These are phyloP conservation scores for Salix exigua DNA, from an alignment of 345 rosid species.

Conservation along the genomic window DNA sequence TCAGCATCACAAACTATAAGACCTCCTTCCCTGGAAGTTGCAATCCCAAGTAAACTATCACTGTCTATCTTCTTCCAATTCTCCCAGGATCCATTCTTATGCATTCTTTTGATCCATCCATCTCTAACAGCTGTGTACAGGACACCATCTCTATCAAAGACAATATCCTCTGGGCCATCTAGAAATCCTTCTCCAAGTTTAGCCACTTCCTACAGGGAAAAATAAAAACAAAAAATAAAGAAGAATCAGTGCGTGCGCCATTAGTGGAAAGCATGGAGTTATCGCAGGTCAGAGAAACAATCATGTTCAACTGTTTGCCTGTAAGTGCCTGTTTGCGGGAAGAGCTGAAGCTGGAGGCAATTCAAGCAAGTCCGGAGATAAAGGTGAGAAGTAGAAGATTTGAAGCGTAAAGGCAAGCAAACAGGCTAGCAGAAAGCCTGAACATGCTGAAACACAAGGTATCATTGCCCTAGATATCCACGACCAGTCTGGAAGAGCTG, in stretches of 20 bases:
- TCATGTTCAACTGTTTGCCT: slow-evolving; percentile 21
- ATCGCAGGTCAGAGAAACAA: not conserved
- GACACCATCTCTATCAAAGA: slow-evolving; percentile 35
- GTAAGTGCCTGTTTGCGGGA: slow-evolving; percentile 36
- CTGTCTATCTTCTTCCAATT: slow-evolving; percentile 38
- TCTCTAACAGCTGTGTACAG: slow-evolving; percentile 43
- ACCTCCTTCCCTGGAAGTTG: slow-evolving; percentile 29
- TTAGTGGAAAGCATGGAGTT: not conserved
- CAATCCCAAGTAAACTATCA: slow-evolving; percentile 39
- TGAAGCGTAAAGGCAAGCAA: slow-evolving; percentile 29
- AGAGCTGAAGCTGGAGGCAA: slow-evolving; percentile 19
- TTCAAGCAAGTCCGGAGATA: slow-evolving; percentile 33
- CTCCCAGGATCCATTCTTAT: slow-evolving; percentile 38
- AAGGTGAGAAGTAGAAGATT: slow-evolving; percentile 44
- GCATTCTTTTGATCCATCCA: slow-evolving; percentile 53
- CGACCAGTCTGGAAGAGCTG: too few relatives aligned
- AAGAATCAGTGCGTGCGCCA: not conserved
- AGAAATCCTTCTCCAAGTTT: slow-evolving; percentile 49
- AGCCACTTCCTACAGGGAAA: slow-evolving; percentile 19
- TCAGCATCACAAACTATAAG: slow-evolving; percentile 40
- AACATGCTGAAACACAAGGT: not conserved
- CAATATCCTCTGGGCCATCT: slow-evolving; percentile 36
- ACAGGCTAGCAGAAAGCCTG: slow-evolving; percentile 18
- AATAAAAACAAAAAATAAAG: not conserved
- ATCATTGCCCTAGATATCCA: slow-evolving; percentile 1